Percentiles rank a stretch among this genome's conserved stretches.
Conservation (phyloP, 176 grass and related monocot genomes). For the Musa itinerans region DNA sequence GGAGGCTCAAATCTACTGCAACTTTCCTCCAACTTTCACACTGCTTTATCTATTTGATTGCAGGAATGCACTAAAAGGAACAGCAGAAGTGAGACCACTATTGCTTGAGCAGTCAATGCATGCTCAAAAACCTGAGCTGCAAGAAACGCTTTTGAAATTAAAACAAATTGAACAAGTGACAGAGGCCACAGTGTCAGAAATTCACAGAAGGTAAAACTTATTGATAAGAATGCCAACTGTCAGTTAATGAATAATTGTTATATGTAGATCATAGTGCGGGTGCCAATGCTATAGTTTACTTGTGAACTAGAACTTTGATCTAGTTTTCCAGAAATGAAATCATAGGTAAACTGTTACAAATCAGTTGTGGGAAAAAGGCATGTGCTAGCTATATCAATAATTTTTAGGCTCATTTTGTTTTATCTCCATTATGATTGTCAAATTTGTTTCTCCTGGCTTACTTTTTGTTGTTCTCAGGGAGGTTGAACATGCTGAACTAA, state of each 20-base stretch:
- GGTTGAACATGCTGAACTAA: constrained; percentile 6
- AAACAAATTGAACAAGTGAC: background rate
- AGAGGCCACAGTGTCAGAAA: background rate
- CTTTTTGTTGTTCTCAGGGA: background rate
- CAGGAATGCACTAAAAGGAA: background rate
- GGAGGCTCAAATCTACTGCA: too few species aligned
- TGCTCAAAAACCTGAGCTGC: background rate
- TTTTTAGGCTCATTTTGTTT: too few species aligned
- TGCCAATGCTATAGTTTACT: background rate
- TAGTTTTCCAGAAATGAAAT: background rate
- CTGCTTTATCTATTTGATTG: too few species aligned
- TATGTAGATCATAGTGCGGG: background rate
- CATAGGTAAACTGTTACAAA: background rate
- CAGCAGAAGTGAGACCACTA: background rate
- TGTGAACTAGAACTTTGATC: background rate
- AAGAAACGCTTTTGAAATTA: constrained; percentile 3
- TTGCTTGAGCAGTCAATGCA: background rate
- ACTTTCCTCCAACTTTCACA: too few species aligned
- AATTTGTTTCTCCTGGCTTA: background rate
- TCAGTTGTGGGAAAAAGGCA: background rate
- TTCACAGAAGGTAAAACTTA: background rate
- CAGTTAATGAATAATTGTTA: background rate
- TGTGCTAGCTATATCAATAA: too few species aligned
- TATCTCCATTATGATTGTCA: too few species aligned
- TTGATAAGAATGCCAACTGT: background rate